Percentiles rank a stretch among this genome's conserved stretches.
phyloP scores from a whole-genome alignment of 1,284 basidiomycete species.

The Puccinia triticina region DNA sequence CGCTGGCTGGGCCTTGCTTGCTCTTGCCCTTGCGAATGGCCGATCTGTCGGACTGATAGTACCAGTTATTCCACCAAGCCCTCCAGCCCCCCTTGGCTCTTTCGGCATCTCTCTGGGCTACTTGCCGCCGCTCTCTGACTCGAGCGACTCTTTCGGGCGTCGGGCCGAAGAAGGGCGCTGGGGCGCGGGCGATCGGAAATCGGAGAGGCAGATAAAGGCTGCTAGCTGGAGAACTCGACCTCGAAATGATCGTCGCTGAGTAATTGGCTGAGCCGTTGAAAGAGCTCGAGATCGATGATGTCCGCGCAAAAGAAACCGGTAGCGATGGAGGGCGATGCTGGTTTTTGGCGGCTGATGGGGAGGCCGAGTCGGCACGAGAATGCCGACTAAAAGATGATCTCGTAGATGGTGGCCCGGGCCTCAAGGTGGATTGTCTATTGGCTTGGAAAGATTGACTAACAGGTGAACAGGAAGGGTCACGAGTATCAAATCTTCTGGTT shows the following conservation, averaged over 20 bases:
- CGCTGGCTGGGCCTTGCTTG: neutral
- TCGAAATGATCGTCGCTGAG: slow-evolving; percentile 31
- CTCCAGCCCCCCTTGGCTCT: slow-evolving; percentile 49
- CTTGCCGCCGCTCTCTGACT: slow-evolving; percentile 42
- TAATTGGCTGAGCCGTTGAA: slow-evolving; percentile 4
- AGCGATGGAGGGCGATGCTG: neutral
- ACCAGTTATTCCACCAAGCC: slow-evolving; percentile 51
- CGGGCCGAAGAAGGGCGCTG: slow-evolving; percentile 48
- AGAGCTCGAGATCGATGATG: slow-evolving; percentile 25
- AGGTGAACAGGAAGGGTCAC: slow-evolving; percentile 21
- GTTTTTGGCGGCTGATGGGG: neutral
- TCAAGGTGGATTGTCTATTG: neutral
- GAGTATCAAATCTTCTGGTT: neutral
- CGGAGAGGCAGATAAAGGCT: slow-evolving; percentile 44
- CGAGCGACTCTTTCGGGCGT: slow-evolving; percentile 39
- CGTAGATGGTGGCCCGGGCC: slow-evolving; percentile 18
- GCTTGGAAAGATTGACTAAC: slow-evolving; percentile 11
- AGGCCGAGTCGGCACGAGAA: slow-evolving; percentile 22
- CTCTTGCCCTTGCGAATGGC: slow-evolving; percentile 30
- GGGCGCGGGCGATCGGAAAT: slow-evolving; percentile 37
- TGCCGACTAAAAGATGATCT: slow-evolving; percentile 18
- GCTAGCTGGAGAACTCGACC: slow-evolving; percentile 42
- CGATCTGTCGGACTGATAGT: slow-evolving; percentile 42
- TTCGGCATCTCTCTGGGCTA: slow-evolving; percentile 40
- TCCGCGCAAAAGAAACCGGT: neutral